These are phyloP conservation scores for Colletotrichum chlorophyti DNA, from an alignment of 2,329 filamentous ascomycete species.

Conservation along the genomic window DNA sequence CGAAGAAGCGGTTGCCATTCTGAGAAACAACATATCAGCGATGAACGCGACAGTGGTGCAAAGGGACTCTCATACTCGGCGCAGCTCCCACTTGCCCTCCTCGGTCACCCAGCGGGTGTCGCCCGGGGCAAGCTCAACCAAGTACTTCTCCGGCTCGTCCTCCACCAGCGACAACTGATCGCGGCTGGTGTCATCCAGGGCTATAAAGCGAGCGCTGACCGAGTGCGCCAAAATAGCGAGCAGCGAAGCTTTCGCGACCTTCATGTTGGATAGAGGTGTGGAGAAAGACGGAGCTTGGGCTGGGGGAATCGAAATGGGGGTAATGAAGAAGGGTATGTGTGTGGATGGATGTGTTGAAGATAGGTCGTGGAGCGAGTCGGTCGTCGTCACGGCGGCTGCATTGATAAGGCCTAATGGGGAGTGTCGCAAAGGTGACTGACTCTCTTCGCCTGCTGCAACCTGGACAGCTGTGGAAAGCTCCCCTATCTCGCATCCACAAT, in stretches of 20 bases:
- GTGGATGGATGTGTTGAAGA: slow-evolving; percentile 12
- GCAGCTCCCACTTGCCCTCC: slow-evolving; percentile 92
- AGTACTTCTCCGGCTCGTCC: slow-evolving; percentile 60
- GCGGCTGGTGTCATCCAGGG: slow-evolving; percentile 56
- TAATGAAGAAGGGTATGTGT: slow-evolving; percentile 13
- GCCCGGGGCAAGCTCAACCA: slow-evolving; percentile 86
- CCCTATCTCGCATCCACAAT: slow-evolving; percentile 12
- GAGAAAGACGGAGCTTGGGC: background rate
- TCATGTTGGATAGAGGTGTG: slow-evolving; percentile 48
- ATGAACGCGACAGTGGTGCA: background rate
- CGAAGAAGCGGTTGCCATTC: slow-evolving; percentile 90
- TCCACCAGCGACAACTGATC: slow-evolving; percentile 55
- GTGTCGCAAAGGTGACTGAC: background rate
- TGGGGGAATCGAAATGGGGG: background rate
- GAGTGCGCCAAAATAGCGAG: slow-evolving; percentile 62
- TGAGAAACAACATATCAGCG: slow-evolving; percentile 42
- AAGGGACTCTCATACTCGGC: slow-evolving; percentile 65
- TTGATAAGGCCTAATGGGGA: background rate
- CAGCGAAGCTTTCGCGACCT: slow-evolving; percentile 57
- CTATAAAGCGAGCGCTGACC: slow-evolving; percentile 63
- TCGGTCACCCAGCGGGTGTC: slow-evolving; percentile 89
- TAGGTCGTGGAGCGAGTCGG: too few species aligned
- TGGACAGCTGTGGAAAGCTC: slow-evolving; percentile 3
- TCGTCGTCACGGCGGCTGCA: slow-evolving; percentile 3
- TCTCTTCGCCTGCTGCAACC: too few species aligned